A percentile compares a stretch with the other conserved stretches of the same genome.
Evolutionary conservation across 257 asterid genomes (phyloP).

Genomic region (Salvia rosmarinus): DNA sequence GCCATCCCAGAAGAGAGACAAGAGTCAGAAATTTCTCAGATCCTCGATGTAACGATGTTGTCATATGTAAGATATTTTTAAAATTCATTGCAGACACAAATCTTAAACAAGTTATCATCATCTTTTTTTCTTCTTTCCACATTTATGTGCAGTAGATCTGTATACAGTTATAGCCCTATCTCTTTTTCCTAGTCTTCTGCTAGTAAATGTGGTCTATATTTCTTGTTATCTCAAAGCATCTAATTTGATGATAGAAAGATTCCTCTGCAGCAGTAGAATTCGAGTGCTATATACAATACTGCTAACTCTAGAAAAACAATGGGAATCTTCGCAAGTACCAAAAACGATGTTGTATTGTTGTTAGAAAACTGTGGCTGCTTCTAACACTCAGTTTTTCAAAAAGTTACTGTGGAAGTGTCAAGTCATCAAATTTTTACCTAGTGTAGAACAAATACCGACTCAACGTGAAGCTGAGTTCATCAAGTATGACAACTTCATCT

Average conservation of each 20-base stretch:
- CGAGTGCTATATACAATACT: constrained; percentile 29
- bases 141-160: constrained; percentile 12
- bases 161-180: constrained; percentile 6
- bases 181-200: background rate
- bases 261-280: constrained; percentile 30
- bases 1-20: constrained; percentile 47
- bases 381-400: background rate
- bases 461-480: constrained; percentile 9
- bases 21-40: constrained; percentile 24
- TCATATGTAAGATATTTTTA: constrained; percentile 35
- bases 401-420: constrained; percentile 10
- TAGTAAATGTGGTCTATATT: constrained; percentile 4
- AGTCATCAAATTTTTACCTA: constrained; percentile 4
- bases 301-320: constrained; percentile 34
- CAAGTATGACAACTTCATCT: background rate
- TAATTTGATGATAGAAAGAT: constrained; percentile 33
- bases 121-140: constrained; percentile 14
- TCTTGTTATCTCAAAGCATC: constrained; percentile 28
- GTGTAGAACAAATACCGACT: background rate
- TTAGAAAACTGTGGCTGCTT: constrained; percentile 33
- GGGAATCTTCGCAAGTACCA: constrained; percentile 41
- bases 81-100: constrained; percentile 36
- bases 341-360: constrained; percentile 22
- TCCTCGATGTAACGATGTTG: constrained; percentile 32
- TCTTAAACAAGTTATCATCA: constrained; percentile 23